Evolutionary conservation across 2,329 filamentous ascomycete genomes (phyloP), one percentile per base, ranked within the genome.

Genomic region (Ciborinia camelliae): DNA sequence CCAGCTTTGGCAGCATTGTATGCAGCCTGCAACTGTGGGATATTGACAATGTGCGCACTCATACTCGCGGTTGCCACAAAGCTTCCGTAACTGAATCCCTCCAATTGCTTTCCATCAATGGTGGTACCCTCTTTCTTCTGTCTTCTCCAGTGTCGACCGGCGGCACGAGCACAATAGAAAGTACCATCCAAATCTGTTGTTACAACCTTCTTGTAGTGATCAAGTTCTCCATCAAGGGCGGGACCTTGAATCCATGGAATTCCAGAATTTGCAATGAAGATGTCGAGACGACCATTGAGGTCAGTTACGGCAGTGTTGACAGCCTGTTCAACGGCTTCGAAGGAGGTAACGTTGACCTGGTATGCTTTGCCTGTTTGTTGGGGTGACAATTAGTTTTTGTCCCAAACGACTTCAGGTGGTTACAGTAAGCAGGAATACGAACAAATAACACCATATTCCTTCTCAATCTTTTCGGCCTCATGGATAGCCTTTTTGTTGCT

Each of bases 31-130:
- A 87, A 74, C 78, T 92, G 90, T 7, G 90, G 90, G 65, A 91
- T 82, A 74, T 92, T 93, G 75, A 87, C 89, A 71, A 93, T 88
- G 74, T 90, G 89, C 4, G 87, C 90, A 70, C 85, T 89, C 84
- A 94, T 93, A 65, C 86, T 90, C 0, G 90, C 88, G 8, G 91
- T 94, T 32, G 88, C 88, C 70, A 94, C 86, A 76, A 94, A 91
- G 75, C 86, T 89, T 28, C 90, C 90, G 32, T 82, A 80, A 2
- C 79, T 80, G 73, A 84, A 90, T 69, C 82, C 80, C 59, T 85
- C 81, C 30, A 90, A 78, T 72, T 81, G 81, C 73, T 85, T 82
- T 65, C 88, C 88, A 73, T 87, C 81, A 52, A 83, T 69, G 32
- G 86, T 85, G 0, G 85, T 88, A 28, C 86, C 84, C 73, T 91